Percentiles rank a stretch among this genome's conserved stretches.
Conservation (phyloP, 805 yeast genomes). For the Cephaloascus fragrans region DNA sequence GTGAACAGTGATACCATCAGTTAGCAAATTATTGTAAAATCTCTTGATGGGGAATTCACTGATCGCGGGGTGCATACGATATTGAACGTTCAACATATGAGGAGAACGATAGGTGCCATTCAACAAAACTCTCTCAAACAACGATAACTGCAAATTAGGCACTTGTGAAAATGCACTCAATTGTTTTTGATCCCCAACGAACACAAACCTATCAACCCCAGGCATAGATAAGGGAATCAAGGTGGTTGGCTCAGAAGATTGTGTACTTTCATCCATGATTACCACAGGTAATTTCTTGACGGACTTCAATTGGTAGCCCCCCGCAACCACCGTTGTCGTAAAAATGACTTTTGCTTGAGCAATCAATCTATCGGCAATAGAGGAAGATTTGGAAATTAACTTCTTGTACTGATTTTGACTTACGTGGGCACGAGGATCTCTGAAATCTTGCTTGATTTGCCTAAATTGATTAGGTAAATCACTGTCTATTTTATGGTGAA, state of each 20-base stretch:
- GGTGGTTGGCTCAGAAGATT: constrained; percentile 64
- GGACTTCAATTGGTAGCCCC: constrained; percentile 52
- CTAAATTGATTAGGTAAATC: constrained; percentile 35
- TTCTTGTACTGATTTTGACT: constrained; percentile 41
- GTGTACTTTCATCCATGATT: constrained; percentile 74
- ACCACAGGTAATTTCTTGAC: constrained; percentile 51
- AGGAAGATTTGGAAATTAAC: constrained; percentile 30
- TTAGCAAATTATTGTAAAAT: constrained; percentile 39
- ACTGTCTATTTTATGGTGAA: constrained; percentile 49
- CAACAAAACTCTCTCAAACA: constrained; percentile 56
- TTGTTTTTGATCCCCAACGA: constrained; percentile 73
- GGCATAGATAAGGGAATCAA: constrained; percentile 63
- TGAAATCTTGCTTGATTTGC: constrained; percentile 32
- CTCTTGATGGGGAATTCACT: constrained; percentile 47
- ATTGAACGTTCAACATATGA: constrained; percentile 61
- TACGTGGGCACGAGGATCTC: constrained; percentile 30
- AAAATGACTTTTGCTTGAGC: constrained; percentile 62
- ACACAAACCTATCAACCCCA: constrained; percentile 55
- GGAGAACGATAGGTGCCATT: constrained; percentile 55
- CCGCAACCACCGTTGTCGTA: constrained; percentile 67
- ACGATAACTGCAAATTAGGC: constrained; percentile 54
- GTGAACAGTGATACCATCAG: constrained; percentile 49
- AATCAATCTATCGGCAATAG: constrained; percentile 38
- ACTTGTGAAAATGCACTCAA: constrained; percentile 63
- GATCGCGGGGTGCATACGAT: constrained; percentile 58